These are phyloP conservation scores for Jamesozyma spencerorum DNA, from an alignment of 805 yeast genomes.

Conservation along the genomic window DNA sequence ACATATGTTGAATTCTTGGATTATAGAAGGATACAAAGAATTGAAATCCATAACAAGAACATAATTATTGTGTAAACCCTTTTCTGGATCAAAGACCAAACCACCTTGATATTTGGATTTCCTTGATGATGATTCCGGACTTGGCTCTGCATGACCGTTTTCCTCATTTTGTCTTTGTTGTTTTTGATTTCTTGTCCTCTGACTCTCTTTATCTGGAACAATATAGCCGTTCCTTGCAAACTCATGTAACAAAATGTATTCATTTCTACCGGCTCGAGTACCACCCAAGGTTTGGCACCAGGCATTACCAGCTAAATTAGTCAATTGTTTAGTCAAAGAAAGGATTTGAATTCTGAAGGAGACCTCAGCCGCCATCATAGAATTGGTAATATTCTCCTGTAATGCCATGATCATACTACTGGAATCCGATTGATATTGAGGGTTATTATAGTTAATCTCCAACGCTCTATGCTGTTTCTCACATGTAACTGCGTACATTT, in stretches of 20 bases:
- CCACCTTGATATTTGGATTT: constrained; percentile 86
- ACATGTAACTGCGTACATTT: constrained; percentile 80
- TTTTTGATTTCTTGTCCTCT: constrained; percentile 31
- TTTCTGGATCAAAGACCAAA: constrained; percentile 91
- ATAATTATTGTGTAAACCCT: constrained; percentile 83
- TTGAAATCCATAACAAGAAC: constrained; percentile 96
- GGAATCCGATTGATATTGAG: constrained; percentile 59
- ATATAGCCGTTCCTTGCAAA: constrained; percentile 70
- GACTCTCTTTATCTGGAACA: constrained; percentile 75
- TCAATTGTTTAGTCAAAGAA: constrained; percentile 82
- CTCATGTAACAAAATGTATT: constrained; percentile 85
- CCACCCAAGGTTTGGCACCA: constrained; percentile 95
- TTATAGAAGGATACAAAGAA: constrained; percentile 91
- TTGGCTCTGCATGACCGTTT: constrained; percentile 28
- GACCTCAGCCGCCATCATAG: constrained; percentile 63
- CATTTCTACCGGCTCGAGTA: constrained; percentile 93
- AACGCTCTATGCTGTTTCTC: constrained; percentile 48
- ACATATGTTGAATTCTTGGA: constrained; percentile 94
- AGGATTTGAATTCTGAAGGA: constrained; percentile 78
- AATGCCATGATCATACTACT: constrained; percentile 58
- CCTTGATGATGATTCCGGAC: constrained; percentile 40
- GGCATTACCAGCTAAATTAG: constrained; percentile 91
- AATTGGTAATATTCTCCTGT: constrained; percentile 56
- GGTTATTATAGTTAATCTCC: constrained; percentile 66
- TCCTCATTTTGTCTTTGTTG: constrained; percentile 21